Base-by-base conservation (phyloP, 1,284 basidiomycete genomes). In the Boletus mariae region DNA sequence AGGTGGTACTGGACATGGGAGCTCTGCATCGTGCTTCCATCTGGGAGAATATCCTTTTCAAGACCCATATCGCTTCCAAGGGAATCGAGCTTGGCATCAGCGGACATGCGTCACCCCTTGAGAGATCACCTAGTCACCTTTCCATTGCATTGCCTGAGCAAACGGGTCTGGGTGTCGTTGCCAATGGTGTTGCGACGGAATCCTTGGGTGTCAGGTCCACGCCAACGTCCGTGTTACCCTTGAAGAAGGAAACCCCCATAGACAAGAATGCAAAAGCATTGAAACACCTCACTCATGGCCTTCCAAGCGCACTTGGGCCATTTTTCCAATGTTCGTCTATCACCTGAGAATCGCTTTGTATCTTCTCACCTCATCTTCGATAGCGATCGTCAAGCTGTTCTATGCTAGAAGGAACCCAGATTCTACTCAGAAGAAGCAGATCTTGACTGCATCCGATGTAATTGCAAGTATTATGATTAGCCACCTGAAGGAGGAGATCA, bases 341-440 rank as follows among this genome's bases (percentile, higher is more conserved):
- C 34, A 17, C 23, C 13, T 34, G 40, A 38, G 15, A 29, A 26
- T n/a, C 25, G 12, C 43, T 44, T 51, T 11, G 32, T 51, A 41
- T 48, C 41, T 53, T 50, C 47, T 61, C 13, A 60, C 45, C 25
- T 34, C 37, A 43, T 41, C 17, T 54, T 46, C 25, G 37, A 32
- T 56, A 93, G 92, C 91, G 15, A 84, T 94, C 56, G 88, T 94
- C 57, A 91, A 93, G 67, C 78, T 97, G 66, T 87, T 98, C 67
- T 85, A 92, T 64, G 88, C 87, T 26, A 82, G 95, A 54, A 82
- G 88, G 29, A 87, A 80, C 61, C 80, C 85, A 13, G 96, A 99
- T 63, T 60, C 80, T 1, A 65, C 78, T 4, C 93, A 96, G 69
- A 90, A 85, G 70, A 84, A 85, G 61, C 89, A 93, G 62, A 89